A percentile compares a stretch with the other conserved stretches of the same genome.
phyloP scores from a whole-genome alignment of 495 filamentous ascomycete species.

The Aspergillus nanangensis region DNA sequence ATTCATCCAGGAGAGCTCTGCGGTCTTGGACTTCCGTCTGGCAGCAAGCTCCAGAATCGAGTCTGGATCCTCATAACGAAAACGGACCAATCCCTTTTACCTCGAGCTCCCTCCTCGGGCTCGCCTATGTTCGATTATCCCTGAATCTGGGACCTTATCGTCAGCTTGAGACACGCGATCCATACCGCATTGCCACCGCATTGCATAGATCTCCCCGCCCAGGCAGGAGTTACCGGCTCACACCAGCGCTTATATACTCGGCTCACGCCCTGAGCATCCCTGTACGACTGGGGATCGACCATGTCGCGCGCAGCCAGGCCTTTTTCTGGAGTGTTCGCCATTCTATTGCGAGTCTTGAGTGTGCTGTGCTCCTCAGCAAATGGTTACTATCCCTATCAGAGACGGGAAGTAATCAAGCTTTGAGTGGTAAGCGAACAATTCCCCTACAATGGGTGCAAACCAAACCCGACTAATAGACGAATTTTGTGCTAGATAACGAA shows the following conservation, averaged over 20 bases:
- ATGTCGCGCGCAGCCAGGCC: conserved; percentile 41
- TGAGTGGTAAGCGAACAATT: conserved; percentile 37
- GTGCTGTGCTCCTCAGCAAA: conserved; percentile 43
- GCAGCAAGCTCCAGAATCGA: conserved; percentile 41
- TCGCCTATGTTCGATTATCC: conserved; percentile 37
- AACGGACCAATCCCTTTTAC: conserved; percentile 40
- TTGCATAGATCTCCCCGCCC: conserved; percentile 29
- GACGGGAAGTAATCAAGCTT: conserved; percentile 21
- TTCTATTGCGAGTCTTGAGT: conserved; percentile 45
- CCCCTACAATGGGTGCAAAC: neutral
- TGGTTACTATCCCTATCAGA: conserved; percentile 41
- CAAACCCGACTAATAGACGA: neutral
- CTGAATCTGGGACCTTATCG: conserved; percentile 34
- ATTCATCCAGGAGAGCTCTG: conserved; percentile 25
- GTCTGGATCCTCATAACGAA: conserved; percentile 35
- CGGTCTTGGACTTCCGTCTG: conserved; percentile 38
- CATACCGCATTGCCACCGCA: conserved; percentile 26
- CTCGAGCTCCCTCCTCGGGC: conserved; percentile 32
- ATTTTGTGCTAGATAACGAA: conserved; percentile 28
- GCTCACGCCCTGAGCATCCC: conserved; percentile 38
- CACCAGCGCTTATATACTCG: conserved; percentile 34
- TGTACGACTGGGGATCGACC: conserved; percentile 35
- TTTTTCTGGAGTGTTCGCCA: conserved; percentile 49
- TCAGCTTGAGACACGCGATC: conserved; percentile 34
- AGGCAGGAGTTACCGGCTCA: conserved; percentile 33